Conservation (phyloP, 306 rosid species). For the Ammopiptanthus mongolicus region DNA sequence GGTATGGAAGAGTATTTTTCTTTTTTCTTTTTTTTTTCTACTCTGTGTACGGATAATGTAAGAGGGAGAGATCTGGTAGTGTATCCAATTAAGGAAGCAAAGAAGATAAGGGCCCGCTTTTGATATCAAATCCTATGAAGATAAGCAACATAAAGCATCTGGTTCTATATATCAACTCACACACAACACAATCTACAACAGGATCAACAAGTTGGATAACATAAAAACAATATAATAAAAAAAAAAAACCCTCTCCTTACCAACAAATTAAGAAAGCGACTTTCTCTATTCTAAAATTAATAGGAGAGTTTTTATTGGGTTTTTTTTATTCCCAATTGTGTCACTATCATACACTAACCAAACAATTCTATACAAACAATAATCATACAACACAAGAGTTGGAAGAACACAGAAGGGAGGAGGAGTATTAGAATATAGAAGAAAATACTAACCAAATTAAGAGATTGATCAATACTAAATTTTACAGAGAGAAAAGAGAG, state of each 20-base stretch:
- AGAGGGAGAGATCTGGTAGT: conserved; percentile 26
- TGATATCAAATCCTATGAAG: conserved; percentile 40
- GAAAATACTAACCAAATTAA: not conserved
- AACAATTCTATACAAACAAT: conserved; percentile 6
- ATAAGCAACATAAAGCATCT: conserved; percentile 87
- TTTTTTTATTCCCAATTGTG: conserved; percentile 2
- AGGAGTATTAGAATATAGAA: too few species aligned
- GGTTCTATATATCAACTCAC: conserved; percentile 23
- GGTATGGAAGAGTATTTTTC: not conserved
- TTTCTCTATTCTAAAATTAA: conserved; percentile 21
- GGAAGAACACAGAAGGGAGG: not conserved
- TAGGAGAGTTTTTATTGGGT: not conserved
- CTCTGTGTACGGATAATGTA: conserved; percentile 41
- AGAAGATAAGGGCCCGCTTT: conserved; percentile 48
- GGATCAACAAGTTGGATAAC: conserved; percentile 23
- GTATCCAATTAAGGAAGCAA: conserved; percentile 65
- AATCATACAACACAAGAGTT: not conserved
- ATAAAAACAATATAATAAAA: conserved; percentile 22
- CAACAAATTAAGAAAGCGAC: conserved; percentile 47
- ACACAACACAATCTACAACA: conserved; percentile 11
- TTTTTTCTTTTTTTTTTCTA: not conserved
- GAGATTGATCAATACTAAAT: not conserved
- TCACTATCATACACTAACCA: conserved; percentile 22
- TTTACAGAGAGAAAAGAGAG: not conserved
- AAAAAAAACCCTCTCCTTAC: not conserved